phyloP scores from a whole-genome alignment of 805 yeast species.

The Ogataea ganodermae region DNA sequence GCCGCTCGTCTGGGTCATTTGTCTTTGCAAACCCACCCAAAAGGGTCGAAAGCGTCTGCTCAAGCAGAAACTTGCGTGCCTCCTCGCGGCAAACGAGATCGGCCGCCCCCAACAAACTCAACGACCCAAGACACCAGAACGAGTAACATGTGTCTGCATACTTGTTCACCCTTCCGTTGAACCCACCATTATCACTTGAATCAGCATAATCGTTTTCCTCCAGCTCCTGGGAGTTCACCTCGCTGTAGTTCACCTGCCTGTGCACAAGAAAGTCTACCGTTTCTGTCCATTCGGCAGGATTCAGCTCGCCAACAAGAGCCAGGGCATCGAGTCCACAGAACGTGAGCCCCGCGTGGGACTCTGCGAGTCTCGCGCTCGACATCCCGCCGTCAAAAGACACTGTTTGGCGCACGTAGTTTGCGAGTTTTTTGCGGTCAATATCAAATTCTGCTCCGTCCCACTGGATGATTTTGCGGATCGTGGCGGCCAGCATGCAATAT shows the following conservation, averaged over 20 bases:
- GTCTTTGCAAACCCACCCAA: slow-evolving; percentile 80
- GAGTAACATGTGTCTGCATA: slow-evolving; percentile 84
- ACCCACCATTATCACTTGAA: slow-evolving; percentile 65
- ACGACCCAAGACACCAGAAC: slow-evolving; percentile 75
- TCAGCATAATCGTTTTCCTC: slow-evolving; percentile 39
- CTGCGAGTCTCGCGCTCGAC: slow-evolving; percentile 50
- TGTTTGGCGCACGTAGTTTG: slow-evolving; percentile 38
- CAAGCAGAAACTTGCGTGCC: slow-evolving; percentile 47
- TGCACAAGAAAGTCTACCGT: slow-evolving; percentile 63
- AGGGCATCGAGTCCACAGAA: slow-evolving; percentile 78
- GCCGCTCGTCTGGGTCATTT: slow-evolving; percentile 49
- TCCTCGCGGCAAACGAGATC: slow-evolving; percentile 38
- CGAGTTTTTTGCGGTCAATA: slow-evolving; percentile 45
- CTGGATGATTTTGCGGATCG: slow-evolving; percentile 54
- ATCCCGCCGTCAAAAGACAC: slow-evolving; percentile 70
- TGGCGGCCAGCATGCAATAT: slow-evolving; percentile 70
- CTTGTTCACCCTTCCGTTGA: slow-evolving; percentile 86
- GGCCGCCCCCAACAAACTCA: slow-evolving; percentile 41
- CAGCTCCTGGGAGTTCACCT: slow-evolving; percentile 31
- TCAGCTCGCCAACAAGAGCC: slow-evolving; percentile 38
- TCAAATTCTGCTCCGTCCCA: slow-evolving; percentile 30
- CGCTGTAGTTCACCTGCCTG: slow-evolving; percentile 54
- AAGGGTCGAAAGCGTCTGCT: slow-evolving; percentile 57
- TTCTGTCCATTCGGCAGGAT: slow-evolving; percentile 32
- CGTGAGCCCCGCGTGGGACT: slow-evolving; percentile 85